These are phyloP conservation scores for Capronia coronata DNA, from an alignment of 2,329 filamentous ascomycete genomes.

Conservation along the genomic window DNA sequence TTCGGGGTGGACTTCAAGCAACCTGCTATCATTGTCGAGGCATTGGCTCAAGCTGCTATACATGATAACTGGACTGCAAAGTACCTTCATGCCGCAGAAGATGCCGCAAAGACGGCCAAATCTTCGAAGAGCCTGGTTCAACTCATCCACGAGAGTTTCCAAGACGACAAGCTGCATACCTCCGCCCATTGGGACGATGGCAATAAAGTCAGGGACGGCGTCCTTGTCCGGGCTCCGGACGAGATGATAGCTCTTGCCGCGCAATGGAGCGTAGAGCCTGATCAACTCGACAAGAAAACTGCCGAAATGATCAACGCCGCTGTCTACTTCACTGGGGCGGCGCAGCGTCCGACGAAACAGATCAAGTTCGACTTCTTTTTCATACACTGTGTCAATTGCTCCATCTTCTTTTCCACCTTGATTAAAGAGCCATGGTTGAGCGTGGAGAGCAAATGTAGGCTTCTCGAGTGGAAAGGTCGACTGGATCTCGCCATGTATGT, in stretches of 20 bases:
- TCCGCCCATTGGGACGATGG: conserved; percentile 49
- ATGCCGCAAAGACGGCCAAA: conserved; percentile 35
- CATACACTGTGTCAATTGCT: conserved; percentile 70
- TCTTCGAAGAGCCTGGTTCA: conserved; percentile 43
- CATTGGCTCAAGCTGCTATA: conserved; percentile 64
- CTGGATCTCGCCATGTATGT: conserved; percentile 68
- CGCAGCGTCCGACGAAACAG: conserved; percentile 57
- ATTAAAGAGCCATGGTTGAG: conserved; percentile 54
- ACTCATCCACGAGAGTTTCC: conserved; percentile 55
- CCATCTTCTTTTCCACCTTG: conserved; percentile 66
- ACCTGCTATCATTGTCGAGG: conserved; percentile 68
- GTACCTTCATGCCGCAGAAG: conserved; percentile 43
- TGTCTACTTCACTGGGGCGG: conserved; percentile 53
- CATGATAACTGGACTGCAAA: conserved; percentile 41
- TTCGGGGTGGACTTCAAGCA: conserved; percentile 73
- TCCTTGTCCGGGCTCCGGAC: conserved; percentile 56
- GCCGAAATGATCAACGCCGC: conserved; percentile 65
- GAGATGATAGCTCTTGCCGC: conserved; percentile 58
- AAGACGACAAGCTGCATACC: conserved; percentile 50
- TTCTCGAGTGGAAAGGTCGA: conserved; percentile 77
- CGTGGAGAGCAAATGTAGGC: conserved; percentile 54
- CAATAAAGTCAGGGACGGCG: conserved; percentile 63
- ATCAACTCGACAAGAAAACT: conserved; percentile 52
- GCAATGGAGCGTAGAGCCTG: conserved; percentile 51
- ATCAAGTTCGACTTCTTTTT: conserved; percentile 77